phyloP scores from a whole-genome alignment of 208 protist genomes.

The Trypanosoma rangeli region DNA sequence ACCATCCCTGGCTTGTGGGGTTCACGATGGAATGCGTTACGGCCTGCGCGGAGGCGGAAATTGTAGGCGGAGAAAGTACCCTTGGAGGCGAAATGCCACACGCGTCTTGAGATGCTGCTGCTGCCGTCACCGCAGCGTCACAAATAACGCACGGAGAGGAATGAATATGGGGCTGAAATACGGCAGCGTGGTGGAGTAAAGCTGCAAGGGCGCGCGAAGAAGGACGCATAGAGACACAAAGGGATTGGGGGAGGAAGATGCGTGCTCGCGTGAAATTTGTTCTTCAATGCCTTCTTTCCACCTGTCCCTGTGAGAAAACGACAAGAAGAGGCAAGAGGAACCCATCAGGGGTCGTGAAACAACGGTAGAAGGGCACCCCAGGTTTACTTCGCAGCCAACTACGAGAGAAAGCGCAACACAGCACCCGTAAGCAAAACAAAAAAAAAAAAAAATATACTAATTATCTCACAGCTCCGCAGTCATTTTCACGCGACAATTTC shows the following conservation, averaged over 20 bases:
- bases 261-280: no score
- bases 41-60: not conserved
- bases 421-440: not conserved
- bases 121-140: conserved; percentile 7
- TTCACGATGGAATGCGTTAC: not conserved
- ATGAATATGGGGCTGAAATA: conserved; percentile 54
- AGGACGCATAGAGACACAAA: not conserved
- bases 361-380: no score
- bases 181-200: not conserved
- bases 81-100: not conserved
- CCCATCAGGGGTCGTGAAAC: no score
- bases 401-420: not conserved
- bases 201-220: not conserved
- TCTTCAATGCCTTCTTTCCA: no score
- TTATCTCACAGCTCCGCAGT: not conserved
- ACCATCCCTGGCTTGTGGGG: not conserved
- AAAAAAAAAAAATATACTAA: conserved; percentile 1
- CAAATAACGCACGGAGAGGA: conserved; percentile 42
- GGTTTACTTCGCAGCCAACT: no score
- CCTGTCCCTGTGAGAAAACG: not conserved
- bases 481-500: not conserved
- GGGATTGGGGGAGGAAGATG: no score
- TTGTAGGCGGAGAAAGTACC: not conserved
- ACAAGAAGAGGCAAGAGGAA: not conserved
- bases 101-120: not conserved